Evolutionary conservation across 306 rosid species (phyloP).

Genomic region (Quercus rubra): DNA sequence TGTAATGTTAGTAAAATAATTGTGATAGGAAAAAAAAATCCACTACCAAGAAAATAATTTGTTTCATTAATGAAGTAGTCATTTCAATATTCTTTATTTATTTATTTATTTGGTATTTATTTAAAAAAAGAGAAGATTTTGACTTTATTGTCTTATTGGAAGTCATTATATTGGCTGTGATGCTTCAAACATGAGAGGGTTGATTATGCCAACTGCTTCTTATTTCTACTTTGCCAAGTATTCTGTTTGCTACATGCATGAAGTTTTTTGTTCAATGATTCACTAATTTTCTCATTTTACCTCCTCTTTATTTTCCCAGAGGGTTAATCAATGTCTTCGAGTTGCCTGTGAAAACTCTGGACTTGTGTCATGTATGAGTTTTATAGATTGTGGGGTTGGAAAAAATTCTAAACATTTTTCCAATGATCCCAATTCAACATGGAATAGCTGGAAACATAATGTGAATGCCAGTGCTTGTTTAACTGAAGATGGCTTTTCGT

Average conservation of each 20-base stretch:
- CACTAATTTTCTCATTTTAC: not conserved
- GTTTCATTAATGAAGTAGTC: no score
- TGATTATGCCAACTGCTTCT: not conserved
- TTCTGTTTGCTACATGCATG: not conserved
- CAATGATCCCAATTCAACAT: not conserved
- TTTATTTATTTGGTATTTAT: no score
- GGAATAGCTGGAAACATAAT: slow-evolving; percentile 7
- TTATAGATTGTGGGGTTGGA: slow-evolving; percentile 71
- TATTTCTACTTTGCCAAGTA: not conserved
- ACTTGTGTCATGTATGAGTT: slow-evolving; percentile 10
- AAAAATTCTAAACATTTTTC: not conserved
- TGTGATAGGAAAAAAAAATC: no score
- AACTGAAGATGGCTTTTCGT: slow-evolving; percentile 12
- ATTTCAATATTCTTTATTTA: no score
- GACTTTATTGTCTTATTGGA: not conserved
- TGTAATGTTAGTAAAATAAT: no score
- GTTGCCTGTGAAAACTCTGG: slow-evolving; percentile 32
- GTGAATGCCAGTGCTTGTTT: slow-evolving; percentile 37
- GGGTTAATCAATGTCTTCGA: slow-evolving; percentile 82
- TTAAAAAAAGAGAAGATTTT: not conserved
- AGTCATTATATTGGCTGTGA: not conserved
- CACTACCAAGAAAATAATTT: no score
- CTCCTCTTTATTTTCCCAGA: slow-evolving; percentile 38
- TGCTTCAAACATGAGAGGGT: slow-evolving; percentile 1
- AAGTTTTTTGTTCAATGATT: slow-evolving; percentile 8